phyloP scores from a whole-genome alignment of 345 rosid species.

The Eucalyptus decipiens region DNA sequence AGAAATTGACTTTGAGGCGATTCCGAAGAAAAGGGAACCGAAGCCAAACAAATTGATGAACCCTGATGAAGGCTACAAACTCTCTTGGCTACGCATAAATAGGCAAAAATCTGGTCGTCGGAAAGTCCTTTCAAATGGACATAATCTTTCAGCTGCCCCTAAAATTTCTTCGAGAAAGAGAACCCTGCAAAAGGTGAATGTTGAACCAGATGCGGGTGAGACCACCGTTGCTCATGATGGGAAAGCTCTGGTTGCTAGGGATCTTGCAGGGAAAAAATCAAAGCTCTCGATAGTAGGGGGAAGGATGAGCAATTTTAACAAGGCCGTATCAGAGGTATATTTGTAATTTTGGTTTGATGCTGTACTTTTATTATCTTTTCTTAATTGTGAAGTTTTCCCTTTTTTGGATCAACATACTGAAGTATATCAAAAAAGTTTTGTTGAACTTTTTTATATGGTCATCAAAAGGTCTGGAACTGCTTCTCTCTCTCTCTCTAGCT shows the following conservation, averaged over 20 bases:
- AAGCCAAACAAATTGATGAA: conserved; percentile 58
- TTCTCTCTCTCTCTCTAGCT: background rate
- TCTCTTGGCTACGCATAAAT: conserved; percentile 22
- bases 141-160: background rate
- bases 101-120: conserved; percentile 6
- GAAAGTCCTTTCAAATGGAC: conserved; percentile 2
- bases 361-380: background rate
- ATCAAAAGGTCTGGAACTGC: background rate
- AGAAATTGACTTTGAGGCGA: conserved; percentile 19
- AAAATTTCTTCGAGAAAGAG: background rate
- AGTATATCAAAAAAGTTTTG: background rate
- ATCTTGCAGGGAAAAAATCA: background rate
- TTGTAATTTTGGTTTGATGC: background rate
- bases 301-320: background rate
- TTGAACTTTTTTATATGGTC: background rate
- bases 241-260: background rate
- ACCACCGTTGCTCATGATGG: background rate
- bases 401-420: background rate
- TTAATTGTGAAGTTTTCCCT: background rate
- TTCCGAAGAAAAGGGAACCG: conserved; percentile 41
- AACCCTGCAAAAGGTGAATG: background rate
- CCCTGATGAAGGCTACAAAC: conserved; percentile 58
- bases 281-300: background rate
- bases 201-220: background rate
- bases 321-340: background rate